phyloP scores from a whole-genome alignment of 2,329 filamentous ascomycete genomes.

The Raffaelea arxii region DNA sequence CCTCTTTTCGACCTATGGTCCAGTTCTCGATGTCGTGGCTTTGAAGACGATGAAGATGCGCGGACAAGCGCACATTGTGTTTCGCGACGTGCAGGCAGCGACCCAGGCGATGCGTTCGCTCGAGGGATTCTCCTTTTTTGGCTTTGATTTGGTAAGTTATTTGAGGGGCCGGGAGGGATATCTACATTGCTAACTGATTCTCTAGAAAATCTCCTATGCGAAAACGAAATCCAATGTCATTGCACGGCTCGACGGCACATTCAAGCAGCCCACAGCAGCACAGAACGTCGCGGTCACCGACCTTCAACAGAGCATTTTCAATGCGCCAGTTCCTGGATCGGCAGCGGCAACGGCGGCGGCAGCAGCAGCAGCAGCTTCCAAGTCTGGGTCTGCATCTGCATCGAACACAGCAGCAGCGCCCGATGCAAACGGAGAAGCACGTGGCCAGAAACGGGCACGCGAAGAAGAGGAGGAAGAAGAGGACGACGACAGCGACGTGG shows the following conservation, averaged over 20 bases:
- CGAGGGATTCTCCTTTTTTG: conserved; percentile 79
- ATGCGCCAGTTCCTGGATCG: conserved; percentile 48
- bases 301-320: conserved; percentile 73
- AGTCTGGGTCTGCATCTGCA: conserved; percentile 10
- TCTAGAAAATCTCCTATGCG: conserved; percentile 80
- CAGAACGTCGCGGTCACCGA: conserved; percentile 58
- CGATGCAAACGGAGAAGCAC: conserved; percentile 12
- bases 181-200: neutral
- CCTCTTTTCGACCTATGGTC: conserved; percentile 87
- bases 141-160: conserved; percentile 67
- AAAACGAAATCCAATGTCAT: conserved; percentile 83
- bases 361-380: conserved; percentile 13
- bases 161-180: neutral
- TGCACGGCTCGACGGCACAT: conserved; percentile 85
- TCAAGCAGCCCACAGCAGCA: conserved; percentile 53
- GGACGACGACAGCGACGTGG: conserved; percentile 54
- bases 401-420: conserved; percentile 26
- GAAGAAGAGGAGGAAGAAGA: conserved; percentile 58
- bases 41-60: conserved; percentile 88
- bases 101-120: conserved; percentile 88
- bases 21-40: conserved; percentile 83
- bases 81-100: conserved; percentile 79
- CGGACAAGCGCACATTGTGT: conserved; percentile 89
- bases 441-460: conserved; percentile 60
- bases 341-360: conserved; percentile 35